Evolutionary conservation across 2,329 filamentous ascomycete genomes (phyloP).

Genomic region (Colletotrichum limetticola): DNA sequence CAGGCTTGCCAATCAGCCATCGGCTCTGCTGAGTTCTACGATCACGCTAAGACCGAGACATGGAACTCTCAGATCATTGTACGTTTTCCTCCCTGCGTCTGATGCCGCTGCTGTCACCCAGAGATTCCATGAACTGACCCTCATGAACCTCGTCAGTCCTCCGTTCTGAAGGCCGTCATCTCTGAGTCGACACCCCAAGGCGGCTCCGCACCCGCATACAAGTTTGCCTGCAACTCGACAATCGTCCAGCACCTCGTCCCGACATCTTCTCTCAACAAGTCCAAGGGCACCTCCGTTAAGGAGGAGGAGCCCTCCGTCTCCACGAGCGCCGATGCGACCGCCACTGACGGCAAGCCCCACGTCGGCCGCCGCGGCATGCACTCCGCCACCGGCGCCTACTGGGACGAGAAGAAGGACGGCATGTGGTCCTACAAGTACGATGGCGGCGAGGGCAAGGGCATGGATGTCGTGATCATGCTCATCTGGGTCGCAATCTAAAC

Average conservation of each 20-base stretch:
- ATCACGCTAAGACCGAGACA: conserved; percentile 83
- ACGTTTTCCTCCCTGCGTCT: conserved; percentile 44
- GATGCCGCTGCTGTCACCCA: no score
- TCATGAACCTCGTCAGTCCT: conserved; percentile 64
- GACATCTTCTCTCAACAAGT: conserved; percentile 71
- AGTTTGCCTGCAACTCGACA: conserved; percentile 97
- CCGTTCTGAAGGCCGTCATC: conserved; percentile 81
- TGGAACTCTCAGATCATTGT: conserved; percentile 98
- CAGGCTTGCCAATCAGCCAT: conserved; percentile 88
- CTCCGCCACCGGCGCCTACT: conserved; percentile 85
- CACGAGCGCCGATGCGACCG: conserved; percentile 63
- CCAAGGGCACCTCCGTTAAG: conserved; percentile 61
- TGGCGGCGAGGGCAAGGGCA: conserved; percentile 71
- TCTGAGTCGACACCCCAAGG: conserved; percentile 74
- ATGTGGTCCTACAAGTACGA: conserved; percentile 93
- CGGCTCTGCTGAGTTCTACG: conserved; percentile 80
- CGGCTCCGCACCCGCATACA: conserved; percentile 75
- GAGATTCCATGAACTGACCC: conserved; percentile 12
- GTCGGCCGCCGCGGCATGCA: conserved; percentile 92
- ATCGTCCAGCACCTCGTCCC: conserved; percentile 93
- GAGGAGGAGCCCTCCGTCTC: conserved; percentile 64
- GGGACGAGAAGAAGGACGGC: conserved; percentile 90
- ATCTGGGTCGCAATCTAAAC: conserved; percentile 79
- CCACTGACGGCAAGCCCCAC: conserved; percentile 74
- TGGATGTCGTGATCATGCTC: conserved; percentile 77